phyloP scores from a whole-genome alignment of 352 stramenopile genomes.

The Phytophthora podocarpi region DNA sequence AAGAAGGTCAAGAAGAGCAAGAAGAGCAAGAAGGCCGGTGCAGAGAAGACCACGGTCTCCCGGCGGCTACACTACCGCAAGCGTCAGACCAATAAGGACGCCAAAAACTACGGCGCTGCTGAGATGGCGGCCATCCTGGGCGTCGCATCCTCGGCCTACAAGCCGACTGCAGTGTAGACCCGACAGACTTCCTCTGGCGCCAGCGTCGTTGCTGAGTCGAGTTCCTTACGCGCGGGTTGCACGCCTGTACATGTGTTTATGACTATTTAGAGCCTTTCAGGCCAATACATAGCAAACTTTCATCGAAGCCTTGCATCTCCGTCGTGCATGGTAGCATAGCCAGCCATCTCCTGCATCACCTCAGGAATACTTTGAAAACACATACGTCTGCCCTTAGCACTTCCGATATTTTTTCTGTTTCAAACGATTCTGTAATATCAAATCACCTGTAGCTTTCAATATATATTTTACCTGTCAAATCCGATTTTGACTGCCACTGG shows the following conservation, averaged over 20 bases:
- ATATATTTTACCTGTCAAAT: slow-evolving; percentile 14
- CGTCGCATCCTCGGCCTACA: slow-evolving; percentile 57
- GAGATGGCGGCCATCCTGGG: slow-evolving; percentile 90
- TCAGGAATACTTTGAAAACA: too few relatives aligned
- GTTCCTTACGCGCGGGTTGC: not conserved
- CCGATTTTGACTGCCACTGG: slow-evolving; percentile 8
- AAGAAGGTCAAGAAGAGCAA: slow-evolving; percentile 70
- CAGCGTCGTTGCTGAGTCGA: not conserved
- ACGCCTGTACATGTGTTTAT: slow-evolving; percentile 8
- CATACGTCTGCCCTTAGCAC: too few relatives aligned
- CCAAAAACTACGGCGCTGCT: slow-evolving; percentile 75
- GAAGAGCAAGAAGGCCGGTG: slow-evolving; percentile 65
- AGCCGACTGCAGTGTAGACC: slow-evolving; percentile 22
- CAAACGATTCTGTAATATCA: not conserved
- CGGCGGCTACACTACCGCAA: slow-evolving; percentile 82
- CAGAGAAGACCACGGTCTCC: slow-evolving; percentile 50
- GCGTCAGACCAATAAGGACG: slow-evolving; percentile 88
- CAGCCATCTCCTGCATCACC: too few relatives aligned
- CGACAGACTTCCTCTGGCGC: not conserved
- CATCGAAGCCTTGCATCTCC: not conserved
- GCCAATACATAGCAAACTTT: slow-evolving; percentile 34
- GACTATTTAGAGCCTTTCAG: slow-evolving; percentile 37
- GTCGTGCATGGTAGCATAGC: too few relatives aligned
- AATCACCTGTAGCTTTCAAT: not conserved
- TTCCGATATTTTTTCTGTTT: too few relatives aligned